Conservation (phyloP, 495 filamentous ascomycete genomes). For the Antarctomyces pellizariae region DNA sequence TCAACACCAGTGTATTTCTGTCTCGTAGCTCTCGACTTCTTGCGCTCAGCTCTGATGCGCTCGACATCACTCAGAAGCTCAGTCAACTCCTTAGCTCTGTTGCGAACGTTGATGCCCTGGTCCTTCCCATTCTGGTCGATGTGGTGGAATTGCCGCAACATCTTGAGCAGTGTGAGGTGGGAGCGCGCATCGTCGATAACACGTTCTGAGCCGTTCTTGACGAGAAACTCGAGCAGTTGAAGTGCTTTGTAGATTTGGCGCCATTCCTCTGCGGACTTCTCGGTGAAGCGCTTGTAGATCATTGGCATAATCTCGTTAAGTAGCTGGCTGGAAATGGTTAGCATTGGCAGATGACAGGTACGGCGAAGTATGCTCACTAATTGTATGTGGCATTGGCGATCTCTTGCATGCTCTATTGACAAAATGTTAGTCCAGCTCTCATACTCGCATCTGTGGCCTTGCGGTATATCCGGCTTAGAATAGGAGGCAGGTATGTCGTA, state of each 20-base stretch:
- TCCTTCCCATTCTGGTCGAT: conserved; percentile 96
- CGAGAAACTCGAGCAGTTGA: conserved; percentile 87
- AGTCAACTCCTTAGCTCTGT: conserved; percentile 82
- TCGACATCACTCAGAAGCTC: conserved; percentile 90
- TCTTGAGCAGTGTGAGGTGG: conserved; percentile 84
- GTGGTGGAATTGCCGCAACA: conserved; percentile 95
- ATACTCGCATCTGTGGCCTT: conserved; percentile 3
- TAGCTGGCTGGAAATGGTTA: conserved; percentile 40
- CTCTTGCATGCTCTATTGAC: conserved; percentile 43
- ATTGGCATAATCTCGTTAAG: conserved; percentile 99
- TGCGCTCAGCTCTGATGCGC: conserved; percentile 71
- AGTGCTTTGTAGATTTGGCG: conserved; percentile 97
- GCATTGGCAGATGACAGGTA: too few relatives aligned
- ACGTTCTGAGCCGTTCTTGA: conserved; percentile 95
- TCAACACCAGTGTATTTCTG: conserved; percentile 91
- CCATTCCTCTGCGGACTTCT: conserved; percentile 97
- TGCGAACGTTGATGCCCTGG: conserved; percentile 92
- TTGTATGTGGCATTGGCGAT: conserved; percentile 95
- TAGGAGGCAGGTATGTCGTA: not conserved
- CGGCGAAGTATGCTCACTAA: conserved; percentile 43
- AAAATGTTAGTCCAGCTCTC: conserved; percentile 7
- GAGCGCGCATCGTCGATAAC: conserved; percentile 95
- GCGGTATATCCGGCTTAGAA: too few relatives aligned
- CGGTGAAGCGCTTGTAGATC: conserved; percentile 98
- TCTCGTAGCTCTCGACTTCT: conserved; percentile 73